phyloP scores from a whole-genome alignment of 768 basidiomycete genomes.

The Mycena maculata region DNA sequence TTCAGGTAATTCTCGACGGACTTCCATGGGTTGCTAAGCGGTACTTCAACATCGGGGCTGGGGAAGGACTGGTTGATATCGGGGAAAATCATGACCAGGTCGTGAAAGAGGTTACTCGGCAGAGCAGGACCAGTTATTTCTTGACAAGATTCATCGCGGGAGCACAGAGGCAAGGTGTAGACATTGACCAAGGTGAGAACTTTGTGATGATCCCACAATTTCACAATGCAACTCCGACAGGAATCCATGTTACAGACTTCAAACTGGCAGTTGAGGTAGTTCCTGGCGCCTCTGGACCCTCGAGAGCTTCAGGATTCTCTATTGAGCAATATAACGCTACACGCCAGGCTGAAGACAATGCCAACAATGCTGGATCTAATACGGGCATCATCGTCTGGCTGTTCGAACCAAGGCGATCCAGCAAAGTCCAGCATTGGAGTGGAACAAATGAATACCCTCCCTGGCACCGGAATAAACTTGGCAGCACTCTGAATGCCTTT shows the following conservation, averaged over 20 bases:
- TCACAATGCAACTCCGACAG: background rate
- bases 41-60: background rate
- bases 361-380: background rate
- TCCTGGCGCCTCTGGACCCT: conserved; percentile 8
- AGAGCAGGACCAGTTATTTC: background rate
- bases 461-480: conserved; percentile 6
- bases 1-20: background rate
- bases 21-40: conserved; percentile 1
- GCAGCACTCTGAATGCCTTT: conserved; percentile 10
- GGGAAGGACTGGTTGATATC: background rate
- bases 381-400: conserved; percentile 2
- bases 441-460: conserved; percentile 18
- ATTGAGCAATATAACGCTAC: conserved; percentile 5
- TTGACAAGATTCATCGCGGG: background rate
- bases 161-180: background rate
- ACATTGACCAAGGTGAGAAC: background rate
- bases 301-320: conserved; percentile 3
- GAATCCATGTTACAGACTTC: background rate
- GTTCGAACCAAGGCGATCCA: conserved; percentile 7
- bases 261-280: background rate
- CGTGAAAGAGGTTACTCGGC: background rate
- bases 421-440: conserved; percentile 11
- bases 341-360: background rate
- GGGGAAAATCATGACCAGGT: background rate
- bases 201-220: background rate